These are phyloP conservation scores for Trichoderma polysporum DNA, from an alignment of 2,329 filamentous ascomycete species.

Conservation along the genomic window DNA sequence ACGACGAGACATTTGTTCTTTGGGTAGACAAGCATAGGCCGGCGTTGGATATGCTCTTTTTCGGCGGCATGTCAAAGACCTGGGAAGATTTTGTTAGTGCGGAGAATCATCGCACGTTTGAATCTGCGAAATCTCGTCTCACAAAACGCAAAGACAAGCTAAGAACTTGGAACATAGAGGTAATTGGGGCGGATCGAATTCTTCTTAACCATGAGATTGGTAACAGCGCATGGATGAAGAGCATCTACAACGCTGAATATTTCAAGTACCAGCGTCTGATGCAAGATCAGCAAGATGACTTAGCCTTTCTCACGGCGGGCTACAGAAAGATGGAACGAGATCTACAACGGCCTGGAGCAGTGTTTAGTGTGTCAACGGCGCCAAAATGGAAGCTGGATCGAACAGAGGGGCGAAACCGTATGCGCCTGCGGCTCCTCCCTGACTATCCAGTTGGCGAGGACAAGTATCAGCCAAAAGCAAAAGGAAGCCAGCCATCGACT, in stretches of 20 bases:
- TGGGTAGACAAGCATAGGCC: constrained; percentile 85
- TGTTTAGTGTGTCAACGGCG: constrained; percentile 66
- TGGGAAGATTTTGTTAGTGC: constrained; percentile 86
- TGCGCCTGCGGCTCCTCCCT: constrained; percentile 83
- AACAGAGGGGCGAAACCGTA: constrained; percentile 92
- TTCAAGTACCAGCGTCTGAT: constrained; percentile 84
- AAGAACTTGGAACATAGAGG: constrained; percentile 74
- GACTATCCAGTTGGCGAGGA: constrained; percentile 68
- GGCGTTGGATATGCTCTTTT: constrained; percentile 79
- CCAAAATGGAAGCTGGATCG: constrained; percentile 91
- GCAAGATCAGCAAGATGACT: constrained; percentile 92
- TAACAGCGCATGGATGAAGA: constrained; percentile 89
- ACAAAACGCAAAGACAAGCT: constrained; percentile 78
- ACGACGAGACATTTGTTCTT: constrained; percentile 80
- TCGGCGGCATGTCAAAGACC: constrained; percentile 72
- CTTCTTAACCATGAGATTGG: constrained; percentile 81
- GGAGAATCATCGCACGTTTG: constrained; percentile 79
- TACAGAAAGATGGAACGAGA: constrained; percentile 79
- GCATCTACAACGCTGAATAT: constrained; percentile 89
- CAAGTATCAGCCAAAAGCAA: constrained; percentile 82
- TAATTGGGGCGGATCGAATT: constrained; percentile 65
- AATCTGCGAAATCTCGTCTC: constrained; percentile 69
- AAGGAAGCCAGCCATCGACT: constrained; percentile 47
- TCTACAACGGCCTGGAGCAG: constrained; percentile 73
- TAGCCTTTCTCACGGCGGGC: constrained; percentile 70